phyloP scores from a whole-genome alignment of 2,329 filamentous ascomycete species.

The Fusarium hainanense region DNA sequence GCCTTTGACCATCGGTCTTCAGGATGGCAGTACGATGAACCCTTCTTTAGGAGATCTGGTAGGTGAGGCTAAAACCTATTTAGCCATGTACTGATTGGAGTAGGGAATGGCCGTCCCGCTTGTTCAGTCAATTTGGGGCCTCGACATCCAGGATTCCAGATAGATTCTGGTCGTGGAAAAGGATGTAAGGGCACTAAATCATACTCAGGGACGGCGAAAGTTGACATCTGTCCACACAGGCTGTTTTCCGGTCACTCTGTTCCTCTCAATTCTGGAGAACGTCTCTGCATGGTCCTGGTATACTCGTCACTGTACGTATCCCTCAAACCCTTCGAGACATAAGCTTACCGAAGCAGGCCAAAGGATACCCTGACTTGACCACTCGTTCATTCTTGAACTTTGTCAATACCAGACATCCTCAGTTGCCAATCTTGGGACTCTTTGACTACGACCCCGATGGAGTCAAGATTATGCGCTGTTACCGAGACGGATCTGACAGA shows the following conservation, averaged over 20 bases:
- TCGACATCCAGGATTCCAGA: conserved; percentile 61
- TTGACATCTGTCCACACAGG: conserved; percentile 57
- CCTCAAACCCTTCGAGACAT: accelerated
- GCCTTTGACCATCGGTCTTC: conserved; percentile 59
- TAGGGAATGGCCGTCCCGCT: conserved; percentile 72
- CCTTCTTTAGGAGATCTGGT: conserved; percentile 48
- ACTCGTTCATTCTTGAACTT: conserved; percentile 73
- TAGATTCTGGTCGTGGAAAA: conserved; percentile 85
- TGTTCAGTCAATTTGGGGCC: conserved; percentile 57
- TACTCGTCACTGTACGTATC: conserved; percentile 72
- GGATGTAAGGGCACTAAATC: conserved; percentile 62
- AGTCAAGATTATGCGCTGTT: conserved; percentile 77
- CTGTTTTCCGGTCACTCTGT: conserved; percentile 77
- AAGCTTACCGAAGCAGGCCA: conserved; percentile 64
- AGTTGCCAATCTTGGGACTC: conserved; percentile 69
- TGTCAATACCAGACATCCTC: conserved; percentile 59
- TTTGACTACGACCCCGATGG: conserved; percentile 84
- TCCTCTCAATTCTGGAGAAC: conserved; percentile 65
- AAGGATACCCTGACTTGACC: conserved; percentile 82
- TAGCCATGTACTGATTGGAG: conserved; percentile 18
- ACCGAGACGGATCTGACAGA: conserved; percentile 74
- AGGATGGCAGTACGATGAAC: conserved; percentile 56
- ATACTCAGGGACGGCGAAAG: background rate
- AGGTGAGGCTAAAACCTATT: background rate
- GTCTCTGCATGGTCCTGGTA: conserved; percentile 63